phyloP scores from a whole-genome alignment of 1,284 basidiomycete genomes.

The Microbotryomycetes sp. region DNA sequence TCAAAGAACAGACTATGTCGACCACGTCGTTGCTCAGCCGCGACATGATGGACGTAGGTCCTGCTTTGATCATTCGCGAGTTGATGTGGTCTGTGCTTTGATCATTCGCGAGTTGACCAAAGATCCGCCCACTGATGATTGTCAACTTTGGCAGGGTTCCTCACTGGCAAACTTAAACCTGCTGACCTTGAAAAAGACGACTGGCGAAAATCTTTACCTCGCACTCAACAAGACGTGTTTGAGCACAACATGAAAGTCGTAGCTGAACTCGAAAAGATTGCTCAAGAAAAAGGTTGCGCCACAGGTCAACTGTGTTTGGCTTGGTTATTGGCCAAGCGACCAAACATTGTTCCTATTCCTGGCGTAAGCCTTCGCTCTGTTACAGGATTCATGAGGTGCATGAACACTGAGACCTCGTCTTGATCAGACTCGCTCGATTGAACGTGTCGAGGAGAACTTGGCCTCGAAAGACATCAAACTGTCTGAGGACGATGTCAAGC shows the following conservation, averaged over 20 bases:
- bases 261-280: slow-evolving; percentile 48
- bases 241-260: slow-evolving; percentile 50
- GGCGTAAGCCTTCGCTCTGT: slow-evolving; percentile 18
- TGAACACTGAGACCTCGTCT: neutral
- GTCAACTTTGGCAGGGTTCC: slow-evolving; percentile 45
- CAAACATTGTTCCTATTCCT: slow-evolving; percentile 46
- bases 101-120: neutral
- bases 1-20: too few species aligned
- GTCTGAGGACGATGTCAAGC: neutral
- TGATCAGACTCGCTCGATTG: neutral
- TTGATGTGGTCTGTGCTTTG: neutral
- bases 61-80: too few species aligned
- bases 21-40: too few species aligned
- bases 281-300: slow-evolving; percentile 49
- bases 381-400: neutral
- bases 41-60: too few species aligned
- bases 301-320: slow-evolving; percentile 55
- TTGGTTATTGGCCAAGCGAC: slow-evolving; percentile 55
- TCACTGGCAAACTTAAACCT: slow-evolving; percentile 54
- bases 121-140: neutral
- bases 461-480: neutral
- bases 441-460: neutral
- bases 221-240: slow-evolving; percentile 48
- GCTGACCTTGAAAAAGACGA: slow-evolving; percentile 48
- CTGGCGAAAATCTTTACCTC: slow-evolving; percentile 42